Percentiles rank a stretch among this genome's conserved stretches.
Evolutionary conservation across 106 monocot genomes (phyloP).

Genomic region (Apostasia ramifera): DNA sequence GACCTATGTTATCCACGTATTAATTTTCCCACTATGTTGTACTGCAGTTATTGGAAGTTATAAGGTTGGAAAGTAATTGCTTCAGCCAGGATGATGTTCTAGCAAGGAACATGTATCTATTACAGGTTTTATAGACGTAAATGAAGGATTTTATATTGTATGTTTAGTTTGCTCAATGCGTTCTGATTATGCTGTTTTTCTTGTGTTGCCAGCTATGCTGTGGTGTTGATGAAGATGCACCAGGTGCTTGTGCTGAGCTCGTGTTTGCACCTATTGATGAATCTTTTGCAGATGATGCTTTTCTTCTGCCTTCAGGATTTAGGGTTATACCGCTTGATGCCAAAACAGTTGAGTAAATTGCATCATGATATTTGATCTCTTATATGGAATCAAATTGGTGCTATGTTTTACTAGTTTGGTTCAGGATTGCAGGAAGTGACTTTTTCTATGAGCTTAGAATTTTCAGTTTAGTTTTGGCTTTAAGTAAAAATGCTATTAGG

Average conservation of each 20-base stretch:
- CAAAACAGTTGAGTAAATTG: constrained; percentile 37
- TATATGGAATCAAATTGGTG: too few species aligned
- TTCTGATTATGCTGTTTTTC: not conserved
- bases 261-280: constrained; percentile 93
- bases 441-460: too few species aligned
- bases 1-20: not conserved
- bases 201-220: constrained; percentile 50
- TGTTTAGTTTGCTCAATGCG: not conserved
- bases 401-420: too few species aligned
- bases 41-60: constrained; percentile 66
- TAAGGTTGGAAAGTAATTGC: constrained; percentile 64
- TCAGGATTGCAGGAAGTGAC: too few species aligned
- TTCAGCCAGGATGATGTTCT: constrained; percentile 53
- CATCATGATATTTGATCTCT: not conserved
- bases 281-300: constrained; percentile 80
- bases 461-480: too few species aligned
- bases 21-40: not conserved
- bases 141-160: not conserved
- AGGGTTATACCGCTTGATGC: constrained; percentile 73
- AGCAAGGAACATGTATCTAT: constrained; percentile 57
- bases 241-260: constrained; percentile 66
- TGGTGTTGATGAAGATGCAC: constrained; percentile 65
- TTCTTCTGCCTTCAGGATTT: constrained; percentile 72
- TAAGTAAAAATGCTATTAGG: too few species aligned
- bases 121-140: constrained; percentile 44